Percentiles rank a stretch among this genome's conserved stretches.
phyloP scores from a whole-genome alignment of 129 eudicot genomes.

The Lactuca saligna region DNA sequence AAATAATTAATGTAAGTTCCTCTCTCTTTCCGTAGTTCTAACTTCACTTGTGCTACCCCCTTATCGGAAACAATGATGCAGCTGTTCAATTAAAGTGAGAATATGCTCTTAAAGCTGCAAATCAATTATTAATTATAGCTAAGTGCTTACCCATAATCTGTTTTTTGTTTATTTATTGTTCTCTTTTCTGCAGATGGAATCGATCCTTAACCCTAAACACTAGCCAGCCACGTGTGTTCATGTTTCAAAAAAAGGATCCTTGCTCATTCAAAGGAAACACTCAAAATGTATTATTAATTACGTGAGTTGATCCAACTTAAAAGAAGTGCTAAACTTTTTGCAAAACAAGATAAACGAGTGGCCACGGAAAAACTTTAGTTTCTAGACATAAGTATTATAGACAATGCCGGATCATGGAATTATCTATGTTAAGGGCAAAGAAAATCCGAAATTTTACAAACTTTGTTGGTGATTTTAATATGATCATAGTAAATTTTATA shows the following conservation, averaged over 20 bases:
- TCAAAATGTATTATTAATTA: conserved; percentile 3
- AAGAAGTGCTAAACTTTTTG: too few relatives aligned
- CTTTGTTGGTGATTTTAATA: too few relatives aligned
- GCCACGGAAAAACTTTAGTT: too few relatives aligned
- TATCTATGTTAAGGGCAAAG: too few relatives aligned
- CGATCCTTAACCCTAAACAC: conserved; percentile 32
- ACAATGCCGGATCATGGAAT: too few relatives aligned
- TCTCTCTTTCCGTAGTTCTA: background rate
- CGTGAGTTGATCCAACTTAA: background rate
- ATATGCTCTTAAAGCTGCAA: conserved; percentile 32
- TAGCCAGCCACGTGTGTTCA: conserved; percentile 28
- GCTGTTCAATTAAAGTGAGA: background rate
- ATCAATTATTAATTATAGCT: conserved; percentile 24
- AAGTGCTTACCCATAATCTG: conserved; percentile 17
- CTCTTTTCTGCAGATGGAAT: conserved; percentile 26
- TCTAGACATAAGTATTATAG: too few relatives aligned
- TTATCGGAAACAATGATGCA: conserved; percentile 34
- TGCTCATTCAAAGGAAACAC: conserved; percentile 28
- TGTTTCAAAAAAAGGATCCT: conserved; percentile 13
- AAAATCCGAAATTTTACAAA: too few relatives aligned
- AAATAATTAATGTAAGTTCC: background rate
- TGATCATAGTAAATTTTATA: too few relatives aligned
- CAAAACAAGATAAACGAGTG: too few relatives aligned
- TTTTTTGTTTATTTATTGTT: conserved; percentile 16
- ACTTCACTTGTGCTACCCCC: conserved; percentile 28